phyloP scores from a whole-genome alignment of 164 flowering plant genomes.

The Berberis vulgaris region DNA sequence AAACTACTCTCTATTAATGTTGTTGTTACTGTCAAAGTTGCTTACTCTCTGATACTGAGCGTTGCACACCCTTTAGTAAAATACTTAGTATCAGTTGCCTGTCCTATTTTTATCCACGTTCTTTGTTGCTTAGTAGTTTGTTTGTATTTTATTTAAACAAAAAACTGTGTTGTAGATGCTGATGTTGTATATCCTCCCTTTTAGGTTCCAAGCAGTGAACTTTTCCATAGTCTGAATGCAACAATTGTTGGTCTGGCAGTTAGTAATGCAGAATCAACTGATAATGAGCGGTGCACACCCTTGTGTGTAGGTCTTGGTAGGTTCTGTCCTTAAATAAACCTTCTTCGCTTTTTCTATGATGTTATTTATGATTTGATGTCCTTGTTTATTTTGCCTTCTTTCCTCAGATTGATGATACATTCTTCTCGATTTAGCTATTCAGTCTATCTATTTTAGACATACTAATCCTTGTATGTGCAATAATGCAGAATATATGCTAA shows the following conservation, averaged over 20 bases:
- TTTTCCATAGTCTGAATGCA: slow-evolving; percentile 76
- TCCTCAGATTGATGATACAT: no score
- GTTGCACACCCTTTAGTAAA: no score
- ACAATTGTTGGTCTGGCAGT: slow-evolving; percentile 80
- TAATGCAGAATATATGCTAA: no score
- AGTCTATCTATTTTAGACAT: no score
- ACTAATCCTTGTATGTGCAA: no score
- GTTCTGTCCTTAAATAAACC: slow-evolving; percentile 1
- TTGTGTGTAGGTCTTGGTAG: slow-evolving; percentile 86
- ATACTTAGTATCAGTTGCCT: no score
- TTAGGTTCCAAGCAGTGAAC: slow-evolving; percentile 64
- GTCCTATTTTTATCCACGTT: not conserved
- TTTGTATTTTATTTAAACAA: not conserved
- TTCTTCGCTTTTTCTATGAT: not conserved
- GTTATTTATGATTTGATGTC: no score
- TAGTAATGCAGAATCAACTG: slow-evolving; percentile 34
- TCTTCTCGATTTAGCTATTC: no score
- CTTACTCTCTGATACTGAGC: not conserved
- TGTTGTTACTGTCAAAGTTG: not conserved
- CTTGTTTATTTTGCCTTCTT: no score
- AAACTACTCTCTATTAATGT: no score
- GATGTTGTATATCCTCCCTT: slow-evolving; percentile 4
- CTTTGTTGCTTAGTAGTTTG: not conserved
- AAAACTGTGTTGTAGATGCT: not conserved
- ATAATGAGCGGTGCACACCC: slow-evolving; percentile 26